Conservation (phyloP, 1,139 yeast species). For the Magnusiomyces paraingens region DNA sequence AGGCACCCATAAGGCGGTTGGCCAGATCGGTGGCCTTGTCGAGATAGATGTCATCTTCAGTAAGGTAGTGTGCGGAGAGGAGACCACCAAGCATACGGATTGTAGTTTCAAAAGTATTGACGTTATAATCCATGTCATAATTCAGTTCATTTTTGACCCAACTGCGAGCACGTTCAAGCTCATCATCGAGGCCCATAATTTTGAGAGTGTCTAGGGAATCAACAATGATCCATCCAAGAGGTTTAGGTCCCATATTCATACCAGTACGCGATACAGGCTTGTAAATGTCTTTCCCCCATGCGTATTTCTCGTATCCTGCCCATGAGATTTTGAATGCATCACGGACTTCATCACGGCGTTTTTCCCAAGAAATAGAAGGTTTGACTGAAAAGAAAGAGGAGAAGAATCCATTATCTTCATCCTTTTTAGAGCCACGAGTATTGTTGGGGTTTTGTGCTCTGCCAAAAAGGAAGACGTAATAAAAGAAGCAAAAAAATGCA, state of each 20-base stretch:
- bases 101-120: slow-evolving; percentile 87
- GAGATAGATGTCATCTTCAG: slow-evolving; percentile 63
- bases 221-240: slow-evolving; percentile 93
- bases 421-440: too few species aligned
- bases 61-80: slow-evolving; percentile 69
- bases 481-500: slow-evolving; percentile 19
- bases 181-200: slow-evolving; percentile 69
- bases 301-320: slow-evolving; percentile 68
- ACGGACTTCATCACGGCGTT: slow-evolving; percentile 50
- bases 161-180: slow-evolving; percentile 54
- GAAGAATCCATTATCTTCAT: too few species aligned
- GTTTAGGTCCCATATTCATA: slow-evolving; percentile 73
- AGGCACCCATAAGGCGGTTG: slow-evolving; percentile 55
- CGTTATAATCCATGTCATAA: slow-evolving; percentile 64
- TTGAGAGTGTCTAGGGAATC: slow-evolving; percentile 81
- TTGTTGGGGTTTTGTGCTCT: slow-evolving; percentile 3
- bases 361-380: slow-evolving; percentile 32
- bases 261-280: slow-evolving; percentile 55
- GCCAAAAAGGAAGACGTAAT: slow-evolving; percentile 22
- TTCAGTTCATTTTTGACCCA: slow-evolving; percentile 64
- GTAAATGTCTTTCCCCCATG: slow-evolving; percentile 78
- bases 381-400: slow-evolving; percentile 5
- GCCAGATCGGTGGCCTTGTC: slow-evolving; percentile 71
- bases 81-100: slow-evolving; percentile 92
- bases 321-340: slow-evolving; percentile 69